A percentile compares a stretch with the other conserved stretches of the same genome.
Evolutionary conservation across 2,329 filamentous ascomycete species (phyloP).

Genomic region (Arachnopeziza araneosa): DNA sequence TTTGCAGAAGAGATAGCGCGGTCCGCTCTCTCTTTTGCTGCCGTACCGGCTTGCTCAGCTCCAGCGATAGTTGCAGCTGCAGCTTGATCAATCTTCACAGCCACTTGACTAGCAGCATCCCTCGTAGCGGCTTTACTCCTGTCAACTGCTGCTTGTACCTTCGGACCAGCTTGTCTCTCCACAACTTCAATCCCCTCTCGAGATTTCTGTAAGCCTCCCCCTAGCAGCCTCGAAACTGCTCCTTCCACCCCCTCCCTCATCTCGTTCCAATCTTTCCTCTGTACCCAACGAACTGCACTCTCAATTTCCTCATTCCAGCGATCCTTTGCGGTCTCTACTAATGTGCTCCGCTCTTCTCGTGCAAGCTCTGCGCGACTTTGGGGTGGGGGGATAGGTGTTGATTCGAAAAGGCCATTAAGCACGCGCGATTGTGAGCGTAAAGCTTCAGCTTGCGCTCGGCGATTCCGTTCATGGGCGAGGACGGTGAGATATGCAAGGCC

Average conservation of each 20-base stretch:
- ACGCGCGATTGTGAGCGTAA: slow-evolving; percentile 52
- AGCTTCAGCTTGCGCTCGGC: slow-evolving; percentile 50
- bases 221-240: slow-evolving; percentile 37
- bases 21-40: slow-evolving; percentile 11
- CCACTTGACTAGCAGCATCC: slow-evolving; percentile 19
- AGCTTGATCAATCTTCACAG: slow-evolving; percentile 20
- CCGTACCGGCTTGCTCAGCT: slow-evolving; percentile 16
- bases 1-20: slow-evolving; percentile 17
- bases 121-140: slow-evolving; percentile 34
- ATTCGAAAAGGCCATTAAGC: slow-evolving; percentile 47
- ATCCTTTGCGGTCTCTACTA: slow-evolving; percentile 66
- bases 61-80: slow-evolving; percentile 18
- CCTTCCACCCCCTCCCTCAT: slow-evolving; percentile 55
- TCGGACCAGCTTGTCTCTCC: slow-evolving; percentile 30
- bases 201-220: slow-evolving; percentile 24
- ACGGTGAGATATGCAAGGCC: slow-evolving; percentile 67
- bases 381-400: slow-evolving; percentile 41
- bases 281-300: slow-evolving; percentile 58
- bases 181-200: slow-evolving; percentile 25
- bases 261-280: slow-evolving; percentile 60
- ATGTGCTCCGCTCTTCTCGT: slow-evolving; percentile 45
- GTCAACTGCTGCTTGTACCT: slow-evolving; percentile 33
- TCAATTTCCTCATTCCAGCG: slow-evolving; percentile 73
- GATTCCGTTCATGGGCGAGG: slow-evolving; percentile 63
- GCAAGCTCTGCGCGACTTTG: slow-evolving; percentile 47